phyloP scores from a whole-genome alignment of 345 rosid genomes.

The Pistacia integerrima region DNA sequence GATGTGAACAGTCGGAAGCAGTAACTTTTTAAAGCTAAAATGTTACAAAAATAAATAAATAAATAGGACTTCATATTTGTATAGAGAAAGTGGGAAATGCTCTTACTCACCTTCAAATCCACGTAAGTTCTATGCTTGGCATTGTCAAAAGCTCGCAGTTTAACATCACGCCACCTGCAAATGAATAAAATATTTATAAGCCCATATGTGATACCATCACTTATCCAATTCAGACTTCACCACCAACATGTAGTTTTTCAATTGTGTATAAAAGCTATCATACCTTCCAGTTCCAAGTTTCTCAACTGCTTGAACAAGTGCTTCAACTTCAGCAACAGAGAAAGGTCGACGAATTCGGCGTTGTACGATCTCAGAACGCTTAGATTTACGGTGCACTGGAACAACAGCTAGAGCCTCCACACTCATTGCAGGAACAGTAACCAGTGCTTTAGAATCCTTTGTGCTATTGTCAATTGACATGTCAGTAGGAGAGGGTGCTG shows the following conservation, averaged over 20 bases:
- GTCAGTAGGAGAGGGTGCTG: slow-evolving; percentile 65
- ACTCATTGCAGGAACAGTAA: slow-evolving; percentile 63
- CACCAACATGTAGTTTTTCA: neutral
- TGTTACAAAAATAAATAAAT: neutral
- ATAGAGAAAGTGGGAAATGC: neutral
- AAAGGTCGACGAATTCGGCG: slow-evolving; percentile 99
- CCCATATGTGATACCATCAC: neutral
- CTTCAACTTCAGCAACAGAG: slow-evolving; percentile 96
- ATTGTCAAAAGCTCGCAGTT: slow-evolving; percentile 83
- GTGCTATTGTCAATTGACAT: slow-evolving; percentile 46
- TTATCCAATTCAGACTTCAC: neutral
- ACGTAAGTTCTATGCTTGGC: slow-evolving; percentile 97
- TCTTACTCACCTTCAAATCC: slow-evolving; percentile 73
- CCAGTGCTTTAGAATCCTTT: slow-evolving; percentile 68
- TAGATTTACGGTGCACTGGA: slow-evolving; percentile 69
- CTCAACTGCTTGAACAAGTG: slow-evolving; percentile 97
- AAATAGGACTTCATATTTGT: neutral
- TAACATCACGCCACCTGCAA: slow-evolving; percentile 96
- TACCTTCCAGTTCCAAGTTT: slow-evolving; percentile 99
- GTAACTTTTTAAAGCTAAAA: neutral
- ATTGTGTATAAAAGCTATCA: neutral
- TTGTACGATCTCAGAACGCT: slow-evolving; percentile 76
- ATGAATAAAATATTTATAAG: slow-evolving; percentile 10
- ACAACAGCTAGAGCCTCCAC: slow-evolving; percentile 59
- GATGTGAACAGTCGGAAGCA: neutral